Evolutionary conservation across 2,329 filamentous ascomycete genomes (phyloP), one percentile per base, ranked within the genome.

Genomic region (Xylogone sp.): DNA sequence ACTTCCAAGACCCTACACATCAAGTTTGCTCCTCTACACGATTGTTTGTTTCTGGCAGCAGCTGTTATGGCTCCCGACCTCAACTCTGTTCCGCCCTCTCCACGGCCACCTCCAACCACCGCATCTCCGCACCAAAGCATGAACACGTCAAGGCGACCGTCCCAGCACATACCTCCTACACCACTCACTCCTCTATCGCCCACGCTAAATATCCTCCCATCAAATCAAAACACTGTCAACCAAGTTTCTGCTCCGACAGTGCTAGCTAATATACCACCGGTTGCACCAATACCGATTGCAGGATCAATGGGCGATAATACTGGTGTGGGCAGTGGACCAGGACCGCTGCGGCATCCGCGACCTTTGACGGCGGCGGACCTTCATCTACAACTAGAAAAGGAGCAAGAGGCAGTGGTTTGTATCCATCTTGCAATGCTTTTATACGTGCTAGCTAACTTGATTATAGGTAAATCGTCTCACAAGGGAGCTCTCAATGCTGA

Each of bases 381-480:
- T 55, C 91, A 97, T 69, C 77, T 88, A 53, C 84, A 96, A 72
- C 77, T 97, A 21, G 93, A 97, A 71, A 94, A 95, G 69, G 93
- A 97, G 67, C 92, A 97, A 63, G 93, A 97, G 70, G 89, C 91
- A 31, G 87, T 97, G 62, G 92, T 94, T 77, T 57, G 83, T 73
- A 31, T 31, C 27, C n/a, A 42, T 6, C 16, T n/a, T 3, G 48
- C 50, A 13, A 18, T 22, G 39, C 16, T 18, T 8, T 10, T 50
- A 13, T n/a, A 48, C 24, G 49, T 27, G 10, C 18, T 6, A 13
- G 34, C 24, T 42, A 45, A 45, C 22, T 34, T n/a, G 22, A 45
- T 8, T 12, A 13, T 65, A 93, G 90, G 89, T 97, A 54, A 97
- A 97, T 72, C 90, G 93, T 29, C 78, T 97, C 27, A 96, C 90